These are phyloP conservation scores for Colletotrichum lentis DNA, from an alignment of 2,329 filamentous ascomycete species.

Conservation along the genomic window DNA sequence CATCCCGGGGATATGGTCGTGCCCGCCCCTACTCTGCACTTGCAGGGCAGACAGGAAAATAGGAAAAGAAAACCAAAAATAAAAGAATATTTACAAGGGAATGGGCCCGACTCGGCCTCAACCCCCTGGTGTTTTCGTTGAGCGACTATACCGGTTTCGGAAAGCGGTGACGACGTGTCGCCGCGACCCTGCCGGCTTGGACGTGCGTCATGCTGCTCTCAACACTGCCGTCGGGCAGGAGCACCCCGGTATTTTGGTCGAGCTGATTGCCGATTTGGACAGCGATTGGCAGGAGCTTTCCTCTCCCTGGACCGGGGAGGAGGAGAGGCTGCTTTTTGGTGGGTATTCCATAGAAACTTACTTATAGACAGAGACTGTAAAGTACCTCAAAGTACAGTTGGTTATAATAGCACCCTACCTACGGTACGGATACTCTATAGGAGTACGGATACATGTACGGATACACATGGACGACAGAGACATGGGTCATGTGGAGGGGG, in stretches of 20 bases:
- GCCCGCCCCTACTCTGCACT: too few species aligned
- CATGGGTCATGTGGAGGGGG: constrained; percentile 29
- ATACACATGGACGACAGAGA: not conserved
- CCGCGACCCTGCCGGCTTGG: constrained; percentile 28
- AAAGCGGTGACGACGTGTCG: constrained; percentile 25
- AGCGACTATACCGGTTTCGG: constrained; percentile 9
- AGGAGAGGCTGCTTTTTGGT: not conserved
- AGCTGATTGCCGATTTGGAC: constrained; percentile 5
- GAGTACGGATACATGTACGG: not conserved
- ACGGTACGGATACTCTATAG: not conserved
- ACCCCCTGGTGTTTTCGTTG: constrained; percentile 40
- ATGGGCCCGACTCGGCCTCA: constrained; percentile 31
- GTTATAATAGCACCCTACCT: too few species aligned
- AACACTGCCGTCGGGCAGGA: constrained; percentile 32
- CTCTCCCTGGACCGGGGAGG: constrained; percentile 4
- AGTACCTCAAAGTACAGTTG: too few species aligned
- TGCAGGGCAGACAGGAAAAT: too few species aligned
- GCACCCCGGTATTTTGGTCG: constrained; percentile 6
- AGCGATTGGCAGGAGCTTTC: constrained; percentile 24
- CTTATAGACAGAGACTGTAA: too few species aligned
- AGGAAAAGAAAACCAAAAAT: too few species aligned
- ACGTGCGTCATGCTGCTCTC: constrained; percentile 37
- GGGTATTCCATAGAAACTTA: not conserved
- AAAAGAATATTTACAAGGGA: too few species aligned
- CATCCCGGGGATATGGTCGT: constrained; percentile 13